Evolutionary conservation across 106 monocot genomes (phyloP), one percentile per base, ranked within the genome.

Genomic region (Dioscorea zingiberensis): DNA sequence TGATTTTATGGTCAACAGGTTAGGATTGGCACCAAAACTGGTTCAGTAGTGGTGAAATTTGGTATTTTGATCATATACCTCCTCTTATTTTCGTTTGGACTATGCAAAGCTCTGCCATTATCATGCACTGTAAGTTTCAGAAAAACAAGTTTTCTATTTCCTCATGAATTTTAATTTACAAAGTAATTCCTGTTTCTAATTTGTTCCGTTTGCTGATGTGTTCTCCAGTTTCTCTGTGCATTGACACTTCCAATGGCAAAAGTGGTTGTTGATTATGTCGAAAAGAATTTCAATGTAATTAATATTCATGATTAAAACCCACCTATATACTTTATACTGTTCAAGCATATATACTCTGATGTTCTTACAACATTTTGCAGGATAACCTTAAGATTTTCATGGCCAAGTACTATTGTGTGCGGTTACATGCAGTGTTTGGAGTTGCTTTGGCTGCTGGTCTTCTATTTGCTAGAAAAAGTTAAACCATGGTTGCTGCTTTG

Each of bases 351-450:
- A 38, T 0, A 15, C 27, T 57, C 28, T 28, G 13, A 16, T 59
- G 25, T 17, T 59, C 16, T 15, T 13, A 28, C 25, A 2, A 12
- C 27, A 27, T 38, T 1, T 38, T 61, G 54, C 95, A 95, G 95
- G 80, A 95, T 59, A 83, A 81, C 19, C 13, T 65, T 21, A 91
- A 83, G 74, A 95, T 95, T 38, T 95, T 91, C 70, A 85, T 95
- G 95, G 91, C 87, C 1, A 95, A 95, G 54, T 95, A 95, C 68
- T 95, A 78, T 67, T 95, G 91, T 65, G 87, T 95, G 53, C 70
- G 91, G 21, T 65, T 95, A 48, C 95, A 95, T 74, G 61, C 83
- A n/a, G 51, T 85, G 48, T 95, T 95, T 68, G 94, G 94, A 54
- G 46, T 44, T 47, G 85, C 85, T 76, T 78, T 95, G 51, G 73